These are phyloP conservation scores for Cercospora brassicicola DNA, from an alignment of 2,329 filamentous ascomycete genomes.

Conservation along the genomic window DNA sequence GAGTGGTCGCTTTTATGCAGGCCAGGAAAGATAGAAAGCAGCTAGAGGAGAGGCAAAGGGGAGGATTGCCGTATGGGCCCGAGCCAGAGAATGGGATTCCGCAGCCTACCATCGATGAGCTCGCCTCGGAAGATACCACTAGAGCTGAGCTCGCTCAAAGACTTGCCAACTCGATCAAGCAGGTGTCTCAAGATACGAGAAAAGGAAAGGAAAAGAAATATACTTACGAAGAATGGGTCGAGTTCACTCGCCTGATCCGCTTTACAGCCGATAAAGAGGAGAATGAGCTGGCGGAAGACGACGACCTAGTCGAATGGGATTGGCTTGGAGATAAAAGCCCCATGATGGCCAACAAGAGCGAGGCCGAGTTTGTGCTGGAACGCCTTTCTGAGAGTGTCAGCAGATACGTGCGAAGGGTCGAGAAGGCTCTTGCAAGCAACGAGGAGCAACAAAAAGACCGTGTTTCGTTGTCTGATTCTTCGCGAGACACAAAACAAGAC, in stretches of 20 bases:
- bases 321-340: conserved; percentile 71
- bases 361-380: conserved; percentile 68
- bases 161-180: conserved; percentile 69
- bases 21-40: conserved; percentile 35
- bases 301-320: conserved; percentile 66
- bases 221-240: conserved; percentile 80
- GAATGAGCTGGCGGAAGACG: conserved; percentile 52
- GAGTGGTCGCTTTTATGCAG: conserved; percentile 43
- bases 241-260: conserved; percentile 73
- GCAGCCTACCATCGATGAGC: conserved; percentile 44
- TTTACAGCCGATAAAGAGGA: conserved; percentile 46
- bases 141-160: conserved; percentile 58
- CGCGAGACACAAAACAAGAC: not conserved
- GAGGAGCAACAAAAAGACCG: not conserved
- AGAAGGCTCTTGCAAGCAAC: not conserved
- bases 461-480: not conserved
- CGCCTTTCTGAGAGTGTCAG: conserved; percentile 64
- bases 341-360: conserved; percentile 62
- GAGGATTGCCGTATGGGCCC: conserved; percentile 50
- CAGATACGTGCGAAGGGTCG: conserved; percentile 42
- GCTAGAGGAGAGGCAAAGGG: conserved; percentile 44
- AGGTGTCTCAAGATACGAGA: conserved; percentile 64
- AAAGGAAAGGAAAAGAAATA: conserved; percentile 64
- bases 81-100: conserved; percentile 30
- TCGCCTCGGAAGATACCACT: conserved; percentile 53